These are phyloP conservation scores for Lotus japonicus DNA, from an alignment of 306 rosid genomes.

Conservation along the genomic window DNA sequence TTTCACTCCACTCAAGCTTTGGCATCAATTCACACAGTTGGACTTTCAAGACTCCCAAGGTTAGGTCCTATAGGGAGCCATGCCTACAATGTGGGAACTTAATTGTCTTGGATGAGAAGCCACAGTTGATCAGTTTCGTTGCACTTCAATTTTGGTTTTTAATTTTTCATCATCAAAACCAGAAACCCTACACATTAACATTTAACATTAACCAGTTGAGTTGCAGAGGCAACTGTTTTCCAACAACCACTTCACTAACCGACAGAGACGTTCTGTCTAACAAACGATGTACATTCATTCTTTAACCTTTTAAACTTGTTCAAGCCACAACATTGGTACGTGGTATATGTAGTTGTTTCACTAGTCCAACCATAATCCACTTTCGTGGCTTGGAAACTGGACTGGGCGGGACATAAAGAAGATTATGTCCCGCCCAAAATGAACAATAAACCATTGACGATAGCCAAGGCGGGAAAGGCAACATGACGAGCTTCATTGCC, in stretches of 20 bases:
- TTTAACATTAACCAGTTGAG: constrained; percentile 4
- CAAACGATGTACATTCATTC: constrained; percentile 9
- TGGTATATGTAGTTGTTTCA: neutral
- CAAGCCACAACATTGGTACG: constrained; percentile 1
- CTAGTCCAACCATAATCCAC: neutral
- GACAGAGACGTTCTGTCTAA: constrained; percentile 45
- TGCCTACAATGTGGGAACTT: neutral
- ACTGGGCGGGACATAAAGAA: too few species aligned
- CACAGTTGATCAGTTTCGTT: neutral
- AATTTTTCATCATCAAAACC: constrained; percentile 21
- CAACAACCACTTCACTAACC: constrained; percentile 47
- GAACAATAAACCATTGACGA: too few species aligned
- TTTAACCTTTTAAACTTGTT: constrained; percentile 12
- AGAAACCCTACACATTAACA: constrained; percentile 5
- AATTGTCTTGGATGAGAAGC: constrained; percentile 23
- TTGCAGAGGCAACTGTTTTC: constrained; percentile 34
- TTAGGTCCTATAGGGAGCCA: constrained; percentile 1
- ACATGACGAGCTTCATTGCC: too few species aligned
- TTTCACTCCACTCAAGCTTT: neutral
- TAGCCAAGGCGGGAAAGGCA: too few species aligned
- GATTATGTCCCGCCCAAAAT: too few species aligned
- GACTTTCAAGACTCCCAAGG: neutral
- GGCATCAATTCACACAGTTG: neutral
- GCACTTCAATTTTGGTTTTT: neutral
- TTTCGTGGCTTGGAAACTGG: constrained; percentile 46